Conservation (phyloP, 169 alveolate genomes). For the Perkinsus chesapeaki region DNA sequence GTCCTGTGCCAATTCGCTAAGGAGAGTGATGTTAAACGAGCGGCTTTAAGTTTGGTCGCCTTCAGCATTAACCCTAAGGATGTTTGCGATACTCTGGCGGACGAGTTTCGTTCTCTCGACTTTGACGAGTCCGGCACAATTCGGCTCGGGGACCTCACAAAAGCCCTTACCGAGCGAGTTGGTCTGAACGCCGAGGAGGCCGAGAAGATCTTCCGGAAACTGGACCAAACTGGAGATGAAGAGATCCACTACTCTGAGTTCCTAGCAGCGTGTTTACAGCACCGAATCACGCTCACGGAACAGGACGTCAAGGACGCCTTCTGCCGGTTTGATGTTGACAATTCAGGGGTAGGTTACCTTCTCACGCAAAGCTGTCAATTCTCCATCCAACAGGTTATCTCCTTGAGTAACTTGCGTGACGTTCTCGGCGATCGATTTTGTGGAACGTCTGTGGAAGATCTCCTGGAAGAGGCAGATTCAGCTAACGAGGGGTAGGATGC, state of each 20-base stretch:
- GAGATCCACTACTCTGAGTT: conserved; percentile 19
- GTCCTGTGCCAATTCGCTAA: not conserved
- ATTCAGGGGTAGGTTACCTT: not conserved
- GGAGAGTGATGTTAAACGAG: conserved; percentile 1
- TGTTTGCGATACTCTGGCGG: conserved; percentile 11
- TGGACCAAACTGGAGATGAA: not conserved
- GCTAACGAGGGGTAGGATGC: not conserved
- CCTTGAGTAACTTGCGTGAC: not conserved
- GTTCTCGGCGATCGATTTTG: conserved; percentile 2
- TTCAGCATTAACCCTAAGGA: not conserved
- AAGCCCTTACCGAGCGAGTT: not conserved
- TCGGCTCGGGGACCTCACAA: conserved; percentile 1
- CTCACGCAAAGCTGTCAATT: not conserved
- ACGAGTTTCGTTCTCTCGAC: conserved; percentile 15
- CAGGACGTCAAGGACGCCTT: conserved; percentile 20
- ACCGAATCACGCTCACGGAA: conserved; percentile 8
- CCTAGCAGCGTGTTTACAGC: conserved; percentile 19
- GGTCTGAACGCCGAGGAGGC: not conserved
- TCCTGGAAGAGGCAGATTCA: not conserved
- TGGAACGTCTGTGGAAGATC: not conserved
- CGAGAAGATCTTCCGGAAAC: not conserved
- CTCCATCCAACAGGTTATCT: not conserved
- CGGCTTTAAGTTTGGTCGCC: not conserved
- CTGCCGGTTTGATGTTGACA: conserved; percentile 7
- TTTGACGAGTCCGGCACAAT: conserved; percentile 35